These are phyloP conservation scores for Lactarius tabidus DNA, from an alignment of 768 basidiomycete species.

Conservation along the genomic window DNA sequence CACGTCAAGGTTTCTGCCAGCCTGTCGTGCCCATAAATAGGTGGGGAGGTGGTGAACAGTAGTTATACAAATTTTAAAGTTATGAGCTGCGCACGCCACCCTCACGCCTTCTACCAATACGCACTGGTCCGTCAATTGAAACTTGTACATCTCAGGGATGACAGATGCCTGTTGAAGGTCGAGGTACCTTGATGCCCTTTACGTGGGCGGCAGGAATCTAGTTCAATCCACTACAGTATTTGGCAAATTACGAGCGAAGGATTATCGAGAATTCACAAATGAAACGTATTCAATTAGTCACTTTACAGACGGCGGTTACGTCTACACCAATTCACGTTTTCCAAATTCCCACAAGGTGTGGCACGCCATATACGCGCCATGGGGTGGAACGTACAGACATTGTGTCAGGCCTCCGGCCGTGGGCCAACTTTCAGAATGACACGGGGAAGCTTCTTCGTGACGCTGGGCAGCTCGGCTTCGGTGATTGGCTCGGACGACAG, in stretches of 20 bases:
- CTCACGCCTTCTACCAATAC: no score
- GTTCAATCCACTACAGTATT: no score
- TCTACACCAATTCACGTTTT: not conserved
- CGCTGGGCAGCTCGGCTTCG: not conserved
- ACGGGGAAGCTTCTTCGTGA: slow-evolving; percentile 23
- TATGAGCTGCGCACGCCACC: no score
- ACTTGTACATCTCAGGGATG: no score
- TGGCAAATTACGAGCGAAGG: not conserved
- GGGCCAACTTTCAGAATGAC: slow-evolving; percentile 25
- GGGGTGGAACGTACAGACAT: not conserved
- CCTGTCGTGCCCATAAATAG: no score
- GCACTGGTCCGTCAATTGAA: no score
- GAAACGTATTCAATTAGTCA: not conserved
- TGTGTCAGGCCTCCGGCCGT: slow-evolving; percentile 12
- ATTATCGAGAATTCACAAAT: not conserved
- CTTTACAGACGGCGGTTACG: not conserved
- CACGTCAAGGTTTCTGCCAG: no score
- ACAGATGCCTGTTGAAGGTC: no score
- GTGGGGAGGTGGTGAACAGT: no score
- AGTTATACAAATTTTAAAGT: no score
- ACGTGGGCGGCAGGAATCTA: no score
- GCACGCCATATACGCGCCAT: not conserved
- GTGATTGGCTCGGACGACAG: slow-evolving; percentile 10
- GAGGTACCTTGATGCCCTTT: no score
- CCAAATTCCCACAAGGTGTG: not conserved